A percentile compares a stretch with the other conserved stretches of the same genome.
phyloP scores from a whole-genome alignment of 2,329 filamentous ascomycete species.

The Anthostomella pinea region DNA sequence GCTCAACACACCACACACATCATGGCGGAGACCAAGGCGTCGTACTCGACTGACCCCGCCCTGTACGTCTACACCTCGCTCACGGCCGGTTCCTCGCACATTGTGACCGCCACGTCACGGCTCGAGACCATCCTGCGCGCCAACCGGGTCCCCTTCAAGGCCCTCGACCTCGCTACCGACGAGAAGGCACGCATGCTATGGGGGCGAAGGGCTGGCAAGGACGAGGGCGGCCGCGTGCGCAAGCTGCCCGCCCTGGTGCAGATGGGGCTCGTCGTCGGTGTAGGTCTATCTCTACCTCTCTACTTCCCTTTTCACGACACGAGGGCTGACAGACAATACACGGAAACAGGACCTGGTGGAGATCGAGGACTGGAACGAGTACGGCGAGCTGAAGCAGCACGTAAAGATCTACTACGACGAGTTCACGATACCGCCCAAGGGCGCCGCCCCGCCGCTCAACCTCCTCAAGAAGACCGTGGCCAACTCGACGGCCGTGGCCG shows the following conservation, averaged over 20 bases:
- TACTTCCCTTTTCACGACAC: background rate
- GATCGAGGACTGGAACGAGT: slow-evolving; percentile 99
- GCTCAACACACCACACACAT: slow-evolving; percentile 1
- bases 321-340: slow-evolving; percentile 8
- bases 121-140: slow-evolving; percentile 95
- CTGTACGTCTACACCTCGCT: slow-evolving; percentile 96
- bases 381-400: slow-evolving; percentile 87
- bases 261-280: slow-evolving; percentile 79
- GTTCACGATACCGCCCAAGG: slow-evolving; percentile 54
- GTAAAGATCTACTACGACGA: slow-evolving; percentile 68
- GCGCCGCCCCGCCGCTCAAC: slow-evolving; percentile 47
- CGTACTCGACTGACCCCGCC: slow-evolving; percentile 60
- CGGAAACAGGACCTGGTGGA: slow-evolving; percentile 82
- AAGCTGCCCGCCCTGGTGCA: slow-evolving; percentile 90
- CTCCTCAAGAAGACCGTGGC: slow-evolving; percentile 28
- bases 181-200: slow-evolving; percentile 85
- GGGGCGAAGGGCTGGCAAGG: slow-evolving; percentile 77
- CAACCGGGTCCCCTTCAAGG: slow-evolving; percentile 91
- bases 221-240: slow-evolving; percentile 56
- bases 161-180: slow-evolving; percentile 86
- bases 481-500: slow-evolving; percentile 33
- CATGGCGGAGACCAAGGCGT: slow-evolving; percentile 27
- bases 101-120: slow-evolving; percentile 91
- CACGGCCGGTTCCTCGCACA: slow-evolving; percentile 91
- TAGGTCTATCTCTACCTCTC: slow-evolving; percentile 46